Evolutionary conservation across 169 alveolate species (phyloP), one percentile per base, ranked within the genome.

Genomic region (Plasmodium adleri): DNA sequence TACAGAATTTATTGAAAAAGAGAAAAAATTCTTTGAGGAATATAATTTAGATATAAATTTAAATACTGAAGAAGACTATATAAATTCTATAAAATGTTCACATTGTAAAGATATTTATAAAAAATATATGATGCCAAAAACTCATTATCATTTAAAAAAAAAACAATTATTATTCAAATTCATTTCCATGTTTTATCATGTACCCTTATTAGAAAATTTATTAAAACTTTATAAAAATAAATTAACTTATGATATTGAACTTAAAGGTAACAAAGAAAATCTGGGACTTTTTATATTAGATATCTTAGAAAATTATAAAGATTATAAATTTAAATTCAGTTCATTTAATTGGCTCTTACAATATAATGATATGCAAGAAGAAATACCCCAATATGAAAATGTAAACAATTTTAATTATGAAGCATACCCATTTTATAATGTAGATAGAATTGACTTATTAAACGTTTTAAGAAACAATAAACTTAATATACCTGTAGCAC

Each of bases 231-330:
- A 54, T 43, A 63, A 83, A 49, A 62, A 68, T n/a, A 58, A 83
- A 56, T 15, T 83, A 56, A 56, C 74, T 1, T 83, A 83, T 62
- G 91, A 83, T 63, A 83, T 83, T 22, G 91, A 83, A 63, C 64
- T 83, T 26, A 83, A 83, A 72, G 91, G 91, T 56, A 83, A 72
- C 10, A 68, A 70, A 13, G 91, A 83, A 83, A 24, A 83, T 43
- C 58, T 83, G 28, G 91, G 91, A 0, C 1, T 68, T 17, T 72
- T 39, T 62, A 6, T 83, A 56, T 49, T 83, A 49, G 74, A 83
- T 49, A 83, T 83, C 9, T 28, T 83, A 20, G 26, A 83, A 26
- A 71, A 83, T 56, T 83, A 83, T 62, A 83, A 83, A 67, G 62
- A 70, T 7, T 83, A 56, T 15, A 71, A 67, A 45, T 13, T 83